Base-by-base conservation (phyloP, 495 filamentous ascomycete species). In the Cercophora samala region DNA sequence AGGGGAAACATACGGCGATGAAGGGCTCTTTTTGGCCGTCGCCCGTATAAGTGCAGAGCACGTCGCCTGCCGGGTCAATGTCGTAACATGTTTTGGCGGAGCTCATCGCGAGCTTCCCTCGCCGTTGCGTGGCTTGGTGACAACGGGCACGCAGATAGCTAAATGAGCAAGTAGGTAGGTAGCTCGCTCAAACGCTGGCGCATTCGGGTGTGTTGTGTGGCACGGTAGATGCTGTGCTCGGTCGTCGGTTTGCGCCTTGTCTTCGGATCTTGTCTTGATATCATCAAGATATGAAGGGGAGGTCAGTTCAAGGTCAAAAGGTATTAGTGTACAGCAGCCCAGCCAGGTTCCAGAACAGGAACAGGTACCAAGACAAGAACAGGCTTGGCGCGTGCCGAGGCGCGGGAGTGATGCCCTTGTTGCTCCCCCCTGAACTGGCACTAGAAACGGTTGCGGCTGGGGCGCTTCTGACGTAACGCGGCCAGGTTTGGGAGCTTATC, bases 31-130 rank as follows among this genome's bases (percentile, higher is more conserved):
- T 64, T 17, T 66, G 66, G 63, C 74, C 69, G 55, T 67, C 63
- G 52, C 66, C 67, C 5, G 70, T 75, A 62, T 78, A 78, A 0
- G 73, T 78, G 69, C 71, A 73, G 61, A 76, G 68, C 62, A 77
- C 70, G 32, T 77, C 72, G 63, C 77, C 77, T 67, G 77, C 74
- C 65, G 76, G 72, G 70, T 79, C 76, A 64, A 77, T 74, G 65
- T 79, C 77, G 68, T 72, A 72, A 68, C 75, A 71, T 62, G 29
- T 37, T 62, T 62, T 62, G 46, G 53, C 72, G 22, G 65, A 72
- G 66, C 73, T 74, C 73, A 76, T 76, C 21, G 70, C 67, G 64
- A 29, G 4, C 26, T 29, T 29, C 60, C 64, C 66, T 19, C 52
- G 65, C 58, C 24, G 58, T 25, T 25, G 23, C 23, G 54, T 9